phyloP scores from a whole-genome alignment of 1,284 basidiomycete genomes.

The Mycena citricolor region DNA sequence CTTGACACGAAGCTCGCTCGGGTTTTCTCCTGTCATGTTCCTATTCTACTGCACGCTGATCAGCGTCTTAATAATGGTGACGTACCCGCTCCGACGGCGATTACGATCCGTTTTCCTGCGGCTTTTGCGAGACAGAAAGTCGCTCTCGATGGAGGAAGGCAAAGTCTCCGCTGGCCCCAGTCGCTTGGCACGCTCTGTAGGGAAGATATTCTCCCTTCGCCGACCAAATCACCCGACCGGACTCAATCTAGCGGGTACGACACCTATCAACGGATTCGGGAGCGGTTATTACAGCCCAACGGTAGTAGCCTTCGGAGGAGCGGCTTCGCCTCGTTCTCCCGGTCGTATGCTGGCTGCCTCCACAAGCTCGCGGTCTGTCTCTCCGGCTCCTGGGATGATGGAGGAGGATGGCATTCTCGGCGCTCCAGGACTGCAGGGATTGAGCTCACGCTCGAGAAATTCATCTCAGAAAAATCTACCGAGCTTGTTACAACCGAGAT shows the following conservation, averaged over 20 bases:
- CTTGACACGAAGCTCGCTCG: slow-evolving; percentile 59
- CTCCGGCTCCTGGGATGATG: slow-evolving; percentile 18
- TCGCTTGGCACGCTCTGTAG: too few relatives aligned
- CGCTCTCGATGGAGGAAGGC: slow-evolving; percentile 16
- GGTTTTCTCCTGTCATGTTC: slow-evolving; percentile 66
- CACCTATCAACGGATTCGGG: not conserved
- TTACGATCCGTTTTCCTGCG: slow-evolving; percentile 36
- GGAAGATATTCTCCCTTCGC: too few relatives aligned
- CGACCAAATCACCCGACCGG: too few relatives aligned
- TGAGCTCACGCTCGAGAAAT: slow-evolving; percentile 19
- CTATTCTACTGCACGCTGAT: slow-evolving; percentile 48
- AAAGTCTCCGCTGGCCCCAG: too few relatives aligned
- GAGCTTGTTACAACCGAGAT: slow-evolving; percentile 14
- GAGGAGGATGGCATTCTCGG: slow-evolving; percentile 10
- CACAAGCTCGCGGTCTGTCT: slow-evolving; percentile 21
- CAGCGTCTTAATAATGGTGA: slow-evolving; percentile 30
- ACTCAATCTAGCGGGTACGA: too few relatives aligned
- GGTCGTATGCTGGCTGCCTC: slow-evolving; percentile 12
- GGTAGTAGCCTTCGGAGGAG: too few relatives aligned
- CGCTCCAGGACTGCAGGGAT: not conserved
- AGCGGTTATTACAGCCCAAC: slow-evolving; percentile 10
- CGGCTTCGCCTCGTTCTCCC: too few relatives aligned
- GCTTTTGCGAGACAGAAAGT: slow-evolving; percentile 33
- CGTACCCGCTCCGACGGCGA: slow-evolving; percentile 56
- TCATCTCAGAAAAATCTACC: slow-evolving; percentile 21